A percentile compares a stretch with the other conserved stretches of the same genome.
phyloP scores from a whole-genome alignment of 371 early-diverging fungal species.

The Mortierella sp. region DNA sequence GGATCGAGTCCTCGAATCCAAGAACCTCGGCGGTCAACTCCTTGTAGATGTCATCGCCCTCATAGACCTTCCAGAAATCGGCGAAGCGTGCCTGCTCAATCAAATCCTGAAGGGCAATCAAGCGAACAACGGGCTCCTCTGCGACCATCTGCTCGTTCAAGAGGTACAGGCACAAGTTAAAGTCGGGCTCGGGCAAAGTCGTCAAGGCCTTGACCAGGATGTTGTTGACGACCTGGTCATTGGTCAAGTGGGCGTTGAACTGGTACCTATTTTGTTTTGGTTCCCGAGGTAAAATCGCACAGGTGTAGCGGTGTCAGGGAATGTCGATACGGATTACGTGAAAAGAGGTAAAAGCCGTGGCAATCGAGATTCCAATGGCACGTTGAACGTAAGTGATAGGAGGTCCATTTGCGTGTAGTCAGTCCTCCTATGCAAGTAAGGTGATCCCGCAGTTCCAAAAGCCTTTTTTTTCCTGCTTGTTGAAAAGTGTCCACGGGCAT shows the following conservation, averaged over 20 bases:
- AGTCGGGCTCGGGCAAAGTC: constrained; percentile 88
- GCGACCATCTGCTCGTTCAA: constrained; percentile 81
- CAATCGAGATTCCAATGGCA: too few relatives aligned
- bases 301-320: too few relatives aligned
- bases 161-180: constrained; percentile 89
- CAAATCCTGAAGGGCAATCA: constrained; percentile 81
- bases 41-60: constrained; percentile 65
- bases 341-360: too few relatives aligned
- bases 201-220: constrained; percentile 88
- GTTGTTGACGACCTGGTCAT: constrained; percentile 77
- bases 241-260: constrained; percentile 86
- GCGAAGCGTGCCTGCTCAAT: constrained; percentile 85
- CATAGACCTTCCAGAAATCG: constrained; percentile 83
- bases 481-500: too few relatives aligned
- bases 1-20: constrained; percentile 83
- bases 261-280: constrained; percentile 72
- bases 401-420: too few relatives aligned
- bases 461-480: too few relatives aligned
- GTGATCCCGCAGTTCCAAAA: too few relatives aligned
- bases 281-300: not conserved
- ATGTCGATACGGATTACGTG: too few relatives aligned
- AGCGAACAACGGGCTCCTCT: constrained; percentile 71
- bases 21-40: constrained; percentile 73
- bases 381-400: too few relatives aligned
- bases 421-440: too few relatives aligned